Evolutionary conservation across 2,329 filamentous ascomycete genomes (phyloP).

Genomic region (Fusarium torulosum): DNA sequence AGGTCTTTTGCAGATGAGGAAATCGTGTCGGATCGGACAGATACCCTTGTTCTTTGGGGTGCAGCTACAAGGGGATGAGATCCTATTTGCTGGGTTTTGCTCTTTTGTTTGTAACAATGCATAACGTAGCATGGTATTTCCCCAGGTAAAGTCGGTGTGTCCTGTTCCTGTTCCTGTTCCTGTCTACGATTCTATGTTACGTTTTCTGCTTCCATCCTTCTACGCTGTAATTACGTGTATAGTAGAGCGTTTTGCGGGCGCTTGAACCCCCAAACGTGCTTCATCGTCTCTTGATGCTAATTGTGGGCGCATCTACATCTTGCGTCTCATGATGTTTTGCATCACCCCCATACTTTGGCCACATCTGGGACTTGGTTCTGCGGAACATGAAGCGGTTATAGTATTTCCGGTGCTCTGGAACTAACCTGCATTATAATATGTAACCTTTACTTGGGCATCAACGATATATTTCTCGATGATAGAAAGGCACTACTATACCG

Average conservation of each 20-base stretch:
- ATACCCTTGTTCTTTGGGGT: constrained; percentile 28
- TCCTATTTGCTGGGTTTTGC: constrained; percentile 32
- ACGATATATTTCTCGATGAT: neutral
- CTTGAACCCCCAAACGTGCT: constrained; percentile 25
- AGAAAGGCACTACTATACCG: neutral
- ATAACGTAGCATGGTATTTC: constrained; percentile 29
- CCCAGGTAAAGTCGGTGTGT: constrained; percentile 35
- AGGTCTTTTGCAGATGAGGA: constrained; percentile 14
- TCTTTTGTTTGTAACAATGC: constrained; percentile 8
- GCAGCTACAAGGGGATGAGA: constrained; percentile 9
- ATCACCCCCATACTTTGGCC: constrained; percentile 17
- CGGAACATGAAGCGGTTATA: constrained; percentile 1
- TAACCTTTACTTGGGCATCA: constrained; percentile 23
- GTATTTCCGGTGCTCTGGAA: constrained; percentile 28
- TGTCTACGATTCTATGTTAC: neutral
- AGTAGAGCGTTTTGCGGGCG: constrained; percentile 9
- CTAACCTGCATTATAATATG: constrained; percentile 10
- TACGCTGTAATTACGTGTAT: constrained; percentile 7
- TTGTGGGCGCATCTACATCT: constrained; percentile 13
- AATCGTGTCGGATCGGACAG: constrained; percentile 22
- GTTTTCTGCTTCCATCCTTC: neutral
- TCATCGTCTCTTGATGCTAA: constrained; percentile 19
- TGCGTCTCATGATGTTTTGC: constrained; percentile 20
- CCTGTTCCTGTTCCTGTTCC: constrained; percentile 9
- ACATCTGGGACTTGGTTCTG: constrained; percentile 4